Evolutionary conservation across 2,329 filamentous ascomycete genomes (phyloP).

Genomic region (Aquanectria penicillioides): DNA sequence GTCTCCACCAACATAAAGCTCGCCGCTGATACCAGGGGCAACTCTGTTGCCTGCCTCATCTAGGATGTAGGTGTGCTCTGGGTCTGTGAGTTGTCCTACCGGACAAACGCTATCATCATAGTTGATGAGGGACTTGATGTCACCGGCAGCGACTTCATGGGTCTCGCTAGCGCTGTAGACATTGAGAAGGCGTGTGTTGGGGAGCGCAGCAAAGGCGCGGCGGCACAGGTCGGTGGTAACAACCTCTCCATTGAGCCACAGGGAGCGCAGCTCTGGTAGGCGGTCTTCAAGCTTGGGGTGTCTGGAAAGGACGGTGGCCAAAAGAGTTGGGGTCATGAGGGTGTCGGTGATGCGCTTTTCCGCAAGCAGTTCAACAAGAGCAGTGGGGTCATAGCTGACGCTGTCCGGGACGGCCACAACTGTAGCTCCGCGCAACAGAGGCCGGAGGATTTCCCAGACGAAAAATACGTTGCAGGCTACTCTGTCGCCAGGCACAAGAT

Average conservation of each 20-base stretch:
- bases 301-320: constrained; percentile 77
- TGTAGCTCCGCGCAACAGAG: constrained; percentile 79
- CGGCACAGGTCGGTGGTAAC: constrained; percentile 81
- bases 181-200: constrained; percentile 76
- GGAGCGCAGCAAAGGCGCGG: constrained; percentile 73
- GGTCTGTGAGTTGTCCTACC: constrained; percentile 76
- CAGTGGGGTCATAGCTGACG: constrained; percentile 79
- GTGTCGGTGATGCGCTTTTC: constrained; percentile 78
- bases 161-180: constrained; percentile 87
- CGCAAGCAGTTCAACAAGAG: constrained; percentile 76
- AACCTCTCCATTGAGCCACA: constrained; percentile 87
- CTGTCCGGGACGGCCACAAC: constrained; percentile 80
- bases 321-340: constrained; percentile 83
- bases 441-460: constrained; percentile 84
- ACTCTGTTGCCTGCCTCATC: constrained; percentile 75
- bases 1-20: constrained; percentile 80
- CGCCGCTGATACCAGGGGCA: constrained; percentile 70
- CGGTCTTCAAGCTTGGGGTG: constrained; percentile 72
- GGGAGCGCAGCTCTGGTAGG: constrained; percentile 72
- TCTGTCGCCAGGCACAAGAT: constrained; percentile 76
- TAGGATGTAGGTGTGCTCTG: constrained; percentile 76
- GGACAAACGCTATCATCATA: constrained; percentile 74
- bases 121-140: constrained; percentile 74
- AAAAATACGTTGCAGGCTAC: constrained; percentile 93
- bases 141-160: constrained; percentile 81